These are phyloP conservation scores for Saccharomyces hybrid DNA, from an alignment of 1,139 yeast species.

Conservation along the genomic window DNA sequence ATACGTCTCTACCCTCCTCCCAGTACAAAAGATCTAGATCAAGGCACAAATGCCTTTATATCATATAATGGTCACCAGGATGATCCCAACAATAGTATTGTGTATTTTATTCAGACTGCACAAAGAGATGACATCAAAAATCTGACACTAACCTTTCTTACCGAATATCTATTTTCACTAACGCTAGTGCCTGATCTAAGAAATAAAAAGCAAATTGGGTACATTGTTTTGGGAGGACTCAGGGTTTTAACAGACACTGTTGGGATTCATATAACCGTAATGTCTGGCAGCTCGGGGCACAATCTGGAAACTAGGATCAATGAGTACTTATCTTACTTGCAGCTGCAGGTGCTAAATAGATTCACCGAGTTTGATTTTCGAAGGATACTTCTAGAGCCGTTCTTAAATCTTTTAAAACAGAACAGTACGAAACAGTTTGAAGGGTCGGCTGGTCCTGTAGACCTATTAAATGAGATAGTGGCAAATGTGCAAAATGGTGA, in stretches of 20 bases:
- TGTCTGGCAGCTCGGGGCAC: constrained; percentile 40
- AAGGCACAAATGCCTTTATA: constrained; percentile 35
- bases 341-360: constrained; percentile 2
- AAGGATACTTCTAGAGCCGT: constrained; percentile 34
- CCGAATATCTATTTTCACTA: constrained; percentile 40
- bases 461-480: constrained; percentile 34
- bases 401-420: constrained; percentile 27
- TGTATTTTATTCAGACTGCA: constrained; percentile 52
- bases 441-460: constrained; percentile 33
- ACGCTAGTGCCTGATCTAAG: constrained; percentile 43
- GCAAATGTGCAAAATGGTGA: constrained; percentile 34
- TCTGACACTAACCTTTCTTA: constrained; percentile 38
- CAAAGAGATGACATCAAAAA: constrained; percentile 32
- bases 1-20: not conserved
- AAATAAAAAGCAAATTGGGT: constrained; percentile 50
- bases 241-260: constrained; percentile 43
- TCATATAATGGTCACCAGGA: constrained; percentile 31
- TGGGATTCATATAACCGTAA: constrained; percentile 50
- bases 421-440: constrained; percentile 9
- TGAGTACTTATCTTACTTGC: constrained; percentile 36
- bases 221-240: constrained; percentile 48
- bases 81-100: constrained; percentile 46
- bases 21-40: constrained; percentile 23
- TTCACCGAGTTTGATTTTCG: constrained; percentile 35
- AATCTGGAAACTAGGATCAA: constrained; percentile 41